Conservation (phyloP, 352 stramenopile genomes). For the Pythium guiyangense region DNA sequence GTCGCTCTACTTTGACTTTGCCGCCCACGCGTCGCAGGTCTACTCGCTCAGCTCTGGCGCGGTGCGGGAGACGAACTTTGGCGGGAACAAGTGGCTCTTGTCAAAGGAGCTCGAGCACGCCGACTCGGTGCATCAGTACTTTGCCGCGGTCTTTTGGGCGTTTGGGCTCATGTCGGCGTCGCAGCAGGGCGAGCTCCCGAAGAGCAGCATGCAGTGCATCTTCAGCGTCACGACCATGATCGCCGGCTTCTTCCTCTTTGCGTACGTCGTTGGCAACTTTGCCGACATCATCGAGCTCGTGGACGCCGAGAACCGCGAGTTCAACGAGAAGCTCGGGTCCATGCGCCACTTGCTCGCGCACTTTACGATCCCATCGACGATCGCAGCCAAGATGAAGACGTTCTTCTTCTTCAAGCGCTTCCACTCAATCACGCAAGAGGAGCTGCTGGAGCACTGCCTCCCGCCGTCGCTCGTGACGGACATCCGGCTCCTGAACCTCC, state of each 20-base stretch:
- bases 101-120: slow-evolving; percentile 21
- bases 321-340: slow-evolving; percentile 39
- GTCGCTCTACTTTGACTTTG: slow-evolving; percentile 55
- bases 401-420: slow-evolving; percentile 52
- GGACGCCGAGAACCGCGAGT: slow-evolving; percentile 44
- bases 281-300: slow-evolving; percentile 39
- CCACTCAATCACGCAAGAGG: slow-evolving; percentile 52
- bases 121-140: slow-evolving; percentile 21
- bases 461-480: slow-evolving; percentile 50
- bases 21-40: slow-evolving; percentile 28
- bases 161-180: slow-evolving; percentile 41
- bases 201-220: slow-evolving; percentile 25
- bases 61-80: slow-evolving; percentile 23
- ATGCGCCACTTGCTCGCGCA: slow-evolving; percentile 36
- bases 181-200: slow-evolving; percentile 29
- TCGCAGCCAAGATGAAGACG: slow-evolving; percentile 34
- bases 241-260: slow-evolving; percentile 36
- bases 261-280: slow-evolving; percentile 44
- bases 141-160: slow-evolving; percentile 32
- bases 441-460: slow-evolving; percentile 34
- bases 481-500: slow-evolving; percentile 40
- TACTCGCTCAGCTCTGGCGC: slow-evolving; percentile 11
- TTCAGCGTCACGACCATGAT: slow-evolving; percentile 42
- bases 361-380: slow-evolving; percentile 29
- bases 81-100: slow-evolving; percentile 34